Base-by-base conservation (phyloP, 768 basidiomycete species). In the Mycena crocata region DNA sequence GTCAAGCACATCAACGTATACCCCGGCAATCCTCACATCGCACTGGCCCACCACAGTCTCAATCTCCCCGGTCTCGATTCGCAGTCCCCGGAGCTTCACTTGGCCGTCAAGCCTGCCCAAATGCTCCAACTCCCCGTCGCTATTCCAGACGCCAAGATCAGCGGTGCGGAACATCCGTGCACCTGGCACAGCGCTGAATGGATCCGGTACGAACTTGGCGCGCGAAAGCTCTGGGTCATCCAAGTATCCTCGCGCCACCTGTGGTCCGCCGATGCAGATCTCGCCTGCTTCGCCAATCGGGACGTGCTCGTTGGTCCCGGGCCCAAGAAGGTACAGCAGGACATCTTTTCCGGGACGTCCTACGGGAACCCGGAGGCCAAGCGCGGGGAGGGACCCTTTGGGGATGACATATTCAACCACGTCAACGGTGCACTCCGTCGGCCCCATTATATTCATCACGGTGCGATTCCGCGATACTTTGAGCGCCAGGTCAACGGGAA, bases 101-200 rank as follows among this genome's bases (percentile, higher is more conserved):
- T 42, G 28, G 3, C 26, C 44, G 39, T 56, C 55, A 26, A 42
- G 40, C 5, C 55, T 37, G n/a, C 55, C 55, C 55, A 56, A 40
- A 56, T 56, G 55, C 40, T 56, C 55, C 28, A 56, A 37, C 55
- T 37, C 44, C 39, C 55, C 55, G 55, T 56, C 55, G 28, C 39
- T 19, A 40, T 30, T 26, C 39, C 44, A 56, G 24, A 37, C 24
- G 26, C 55, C 55, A 26, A 56, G 40, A 44, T 56, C 55, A 24
- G 39, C 55, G n/a, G 55, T 42, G 26, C 55, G 40, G 39, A 42
- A 56, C 15, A 56, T 28, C 39, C 39, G 55, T 26, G 55, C 44
- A n/a, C 13, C 39, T 37, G 37, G 39, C 39, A 21, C 55, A 40
- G 55, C 31, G 39, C 1, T n/a, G 55, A 40, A 40, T 56, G 55